phyloP scores from a whole-genome alignment of 768 basidiomycete species.

The Suillus clintonianus region DNA sequence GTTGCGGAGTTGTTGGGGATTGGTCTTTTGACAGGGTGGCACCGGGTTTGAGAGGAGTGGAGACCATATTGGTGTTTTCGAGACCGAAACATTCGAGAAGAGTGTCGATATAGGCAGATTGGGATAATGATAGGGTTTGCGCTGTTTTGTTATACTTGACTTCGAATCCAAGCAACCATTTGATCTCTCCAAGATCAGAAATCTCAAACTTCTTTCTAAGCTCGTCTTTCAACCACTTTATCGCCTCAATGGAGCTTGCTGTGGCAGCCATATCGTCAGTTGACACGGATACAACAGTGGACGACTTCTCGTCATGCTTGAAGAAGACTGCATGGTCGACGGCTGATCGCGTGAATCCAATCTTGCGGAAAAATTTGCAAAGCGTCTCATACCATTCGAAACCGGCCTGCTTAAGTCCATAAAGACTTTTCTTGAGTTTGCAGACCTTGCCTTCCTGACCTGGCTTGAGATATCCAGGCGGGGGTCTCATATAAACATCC shows the following conservation, averaged over 20 bases:
- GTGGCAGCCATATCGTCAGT: too few species aligned
- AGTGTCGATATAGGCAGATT: slow-evolving; percentile 29
- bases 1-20: not conserved
- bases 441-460: slow-evolving; percentile 16
- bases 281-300: slow-evolving; percentile 1
- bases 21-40: not conserved
- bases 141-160: slow-evolving; percentile 20
- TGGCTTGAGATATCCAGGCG: slow-evolving; percentile 16
- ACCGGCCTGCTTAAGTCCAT: slow-evolving; percentile 33
- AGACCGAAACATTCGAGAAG: not conserved
- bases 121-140: slow-evolving; percentile 28
- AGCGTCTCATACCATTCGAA: too few species aligned
- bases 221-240: slow-evolving; percentile 10
- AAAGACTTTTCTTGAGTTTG: slow-evolving; percentile 26
- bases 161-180: slow-evolving; percentile 35
- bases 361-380: slow-evolving; percentile 3
- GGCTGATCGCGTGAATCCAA: slow-evolving; percentile 4
- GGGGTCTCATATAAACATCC: slow-evolving; percentile 24
- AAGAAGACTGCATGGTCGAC: slow-evolving; percentile 8
- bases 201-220: slow-evolving; percentile 31
- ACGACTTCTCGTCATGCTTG: not conserved
- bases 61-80: not conserved
- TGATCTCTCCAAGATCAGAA: slow-evolving; percentile 29
- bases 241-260: not conserved
- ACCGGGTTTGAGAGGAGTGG: slow-evolving; percentile 1